Evolutionary conservation across 345 rosid species (phyloP).

Genomic region (rapeseed (Brassica napus)): Da-Ae NC_063448.1:16274501-16275000

Average conservation of each 20-base stretch:
- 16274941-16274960: conserved; percentile 66
- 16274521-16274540: not conserved
- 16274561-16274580: not conserved
- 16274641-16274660: not conserved
- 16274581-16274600: not conserved
- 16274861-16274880: not conserved
- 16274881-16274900: not conserved
- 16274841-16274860: not conserved
- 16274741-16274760: not conserved
- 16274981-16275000: conserved; percentile 76
- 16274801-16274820: too few species aligned
- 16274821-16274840: not conserved
- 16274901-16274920: conserved; percentile 12
- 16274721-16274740: not conserved
- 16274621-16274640: not conserved
- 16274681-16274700: not conserved
- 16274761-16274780: not conserved
- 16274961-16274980: conserved; percentile 67
- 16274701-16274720: too few species aligned
- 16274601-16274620: not conserved
- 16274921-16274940: conserved; percentile 56
- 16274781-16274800: too few species aligned
- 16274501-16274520: not conserved
- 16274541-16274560: not conserved
- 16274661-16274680: not conserved